Percentiles rank a stretch among this genome's conserved stretches.
phyloP scores from a whole-genome alignment of 495 filamentous ascomycete species.

The Aspergillus sparsus region DNA sequence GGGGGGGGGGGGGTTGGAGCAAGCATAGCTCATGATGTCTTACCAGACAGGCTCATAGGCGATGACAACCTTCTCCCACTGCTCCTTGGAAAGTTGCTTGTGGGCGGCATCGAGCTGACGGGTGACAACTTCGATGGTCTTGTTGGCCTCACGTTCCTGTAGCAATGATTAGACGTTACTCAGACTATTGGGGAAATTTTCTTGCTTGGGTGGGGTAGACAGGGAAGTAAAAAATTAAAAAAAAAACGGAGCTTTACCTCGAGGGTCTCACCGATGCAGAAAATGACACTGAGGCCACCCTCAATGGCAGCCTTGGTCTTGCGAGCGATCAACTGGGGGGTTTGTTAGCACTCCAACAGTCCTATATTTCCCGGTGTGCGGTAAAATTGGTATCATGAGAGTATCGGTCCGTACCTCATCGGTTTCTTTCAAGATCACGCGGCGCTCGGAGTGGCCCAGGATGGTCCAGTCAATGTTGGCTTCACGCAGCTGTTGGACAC shows the following conservation, averaged over 20 bases:
- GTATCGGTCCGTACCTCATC: slow-evolving; percentile 55
- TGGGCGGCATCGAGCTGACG: slow-evolving; percentile 69
- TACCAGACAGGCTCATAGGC: slow-evolving; percentile 99
- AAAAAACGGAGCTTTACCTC: slow-evolving; percentile 53
- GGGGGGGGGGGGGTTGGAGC: slow-evolving; percentile 1
- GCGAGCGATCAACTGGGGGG: slow-evolving; percentile 68
- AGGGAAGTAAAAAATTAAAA: slow-evolving; percentile 5
- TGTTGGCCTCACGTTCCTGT: slow-evolving; percentile 77
- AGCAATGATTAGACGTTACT: slow-evolving; percentile 12
- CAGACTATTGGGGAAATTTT: slow-evolving; percentile 1
- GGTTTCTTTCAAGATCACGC: slow-evolving; percentile 80
- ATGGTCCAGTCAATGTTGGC: slow-evolving; percentile 84
- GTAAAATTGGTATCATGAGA: background rate
- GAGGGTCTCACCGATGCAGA: slow-evolving; percentile 94
- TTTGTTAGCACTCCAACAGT: slow-evolving; percentile 15
- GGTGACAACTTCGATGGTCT: slow-evolving; percentile 90
- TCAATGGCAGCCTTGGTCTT: slow-evolving; percentile 92
- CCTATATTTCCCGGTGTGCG: background rate
- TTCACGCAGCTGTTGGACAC: slow-evolving; percentile 85
- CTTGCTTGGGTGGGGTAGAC: slow-evolving; percentile 22
- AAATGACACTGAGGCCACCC: slow-evolving; percentile 83
- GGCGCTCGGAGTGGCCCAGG: slow-evolving; percentile 90
- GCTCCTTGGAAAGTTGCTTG: slow-evolving; percentile 61
- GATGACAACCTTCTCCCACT: slow-evolving; percentile 93
- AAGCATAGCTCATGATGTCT: slow-evolving; percentile 15